A percentile compares a stretch with the other conserved stretches of the same genome.
phyloP scores from a whole-genome alignment of 192 early-diverging fungal species.

The Helicostylum pulchrum region DNA sequence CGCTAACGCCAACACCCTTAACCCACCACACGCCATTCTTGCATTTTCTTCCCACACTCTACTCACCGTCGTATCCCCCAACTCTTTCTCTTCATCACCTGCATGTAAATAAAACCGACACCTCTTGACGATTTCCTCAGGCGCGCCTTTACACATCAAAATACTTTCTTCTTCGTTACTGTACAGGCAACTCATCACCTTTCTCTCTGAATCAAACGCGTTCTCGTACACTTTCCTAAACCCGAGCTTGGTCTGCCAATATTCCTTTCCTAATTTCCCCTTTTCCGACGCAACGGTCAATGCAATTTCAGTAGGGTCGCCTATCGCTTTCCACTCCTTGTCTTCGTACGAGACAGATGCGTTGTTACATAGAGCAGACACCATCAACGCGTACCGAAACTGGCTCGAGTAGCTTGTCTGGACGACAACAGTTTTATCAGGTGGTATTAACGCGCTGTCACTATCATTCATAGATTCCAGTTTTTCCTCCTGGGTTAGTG shows the following conservation, averaged over 20 bases:
- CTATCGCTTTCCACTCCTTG: conserved; percentile 65
- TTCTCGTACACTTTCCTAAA: conserved; percentile 66
- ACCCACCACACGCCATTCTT: conserved; percentile 78
- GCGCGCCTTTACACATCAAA: conserved; percentile 87
- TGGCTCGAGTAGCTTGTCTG: not conserved
- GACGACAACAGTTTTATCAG: conserved; percentile 14
- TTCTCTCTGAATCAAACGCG: conserved; percentile 92
- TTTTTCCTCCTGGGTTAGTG: too few species aligned
- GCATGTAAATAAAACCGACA: conserved; percentile 36
- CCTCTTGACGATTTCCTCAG: conserved; percentile 78
- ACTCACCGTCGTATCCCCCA: conserved; percentile 61
- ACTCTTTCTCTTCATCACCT: not conserved
- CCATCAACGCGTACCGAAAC: conserved; percentile 55
- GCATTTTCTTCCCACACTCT: conserved; percentile 55
- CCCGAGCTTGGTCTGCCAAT: conserved; percentile 45
- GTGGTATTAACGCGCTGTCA: conserved; percentile 13
- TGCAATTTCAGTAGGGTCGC: conserved; percentile 96
- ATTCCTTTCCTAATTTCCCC: conserved; percentile 65
- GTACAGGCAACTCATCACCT: conserved; percentile 90
- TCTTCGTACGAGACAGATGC: conserved; percentile 53
- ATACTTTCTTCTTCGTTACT: conserved; percentile 28
- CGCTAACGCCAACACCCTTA: conserved; percentile 90
- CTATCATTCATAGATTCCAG: conserved; percentile 22
- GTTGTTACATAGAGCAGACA: conserved; percentile 85
- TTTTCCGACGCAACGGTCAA: conserved; percentile 84